Evolutionary conservation across 495 filamentous ascomycete genomes (phyloP).

Genomic region (Hypoxylon perforatum): DNA sequence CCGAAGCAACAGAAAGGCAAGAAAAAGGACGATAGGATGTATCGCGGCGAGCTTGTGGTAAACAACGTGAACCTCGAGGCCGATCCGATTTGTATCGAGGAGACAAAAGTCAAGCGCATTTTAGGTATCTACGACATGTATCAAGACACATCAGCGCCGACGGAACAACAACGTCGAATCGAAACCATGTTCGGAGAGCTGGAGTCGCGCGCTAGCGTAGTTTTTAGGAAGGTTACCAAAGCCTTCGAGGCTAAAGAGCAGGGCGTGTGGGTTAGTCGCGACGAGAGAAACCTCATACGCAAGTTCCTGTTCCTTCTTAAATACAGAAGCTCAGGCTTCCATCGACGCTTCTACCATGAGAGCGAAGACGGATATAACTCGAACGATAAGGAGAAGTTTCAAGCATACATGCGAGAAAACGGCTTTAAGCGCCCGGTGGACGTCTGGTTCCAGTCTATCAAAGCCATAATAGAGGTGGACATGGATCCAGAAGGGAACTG

Average conservation of each 20-base stretch:
- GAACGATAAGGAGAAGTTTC: constrained; percentile 52
- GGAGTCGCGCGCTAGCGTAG: constrained; percentile 43
- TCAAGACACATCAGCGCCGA: constrained; percentile 43
- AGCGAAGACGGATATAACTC: constrained; percentile 49
- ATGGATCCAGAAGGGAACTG: constrained; percentile 55
- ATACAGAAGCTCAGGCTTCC: constrained; percentile 54
- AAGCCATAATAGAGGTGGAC: constrained; percentile 57
- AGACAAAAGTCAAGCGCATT: constrained; percentile 49
- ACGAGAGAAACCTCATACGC: constrained; percentile 55
- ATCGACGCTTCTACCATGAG: constrained; percentile 49
- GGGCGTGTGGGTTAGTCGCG: constrained; percentile 50
- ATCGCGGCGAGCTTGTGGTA: constrained; percentile 38
- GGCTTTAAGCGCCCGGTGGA: constrained; percentile 57
- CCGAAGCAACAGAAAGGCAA: constrained; percentile 21
- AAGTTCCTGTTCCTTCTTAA: constrained; percentile 68
- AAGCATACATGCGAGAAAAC: constrained; percentile 58
- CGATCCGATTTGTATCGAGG: constrained; percentile 38
- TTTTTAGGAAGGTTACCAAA: constrained; percentile 50
- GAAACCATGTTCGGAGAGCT: constrained; percentile 52
- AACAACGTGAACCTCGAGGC: constrained; percentile 36
- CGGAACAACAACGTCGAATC: constrained; percentile 43
- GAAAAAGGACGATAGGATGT: constrained; percentile 38
- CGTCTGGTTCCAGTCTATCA: constrained; percentile 65
- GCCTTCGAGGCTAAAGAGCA: constrained; percentile 38
- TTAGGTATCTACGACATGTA: constrained; percentile 60